phyloP scores from a whole-genome alignment of 2,329 filamentous ascomycete species.

The Epichloe sylvatica region DNA sequence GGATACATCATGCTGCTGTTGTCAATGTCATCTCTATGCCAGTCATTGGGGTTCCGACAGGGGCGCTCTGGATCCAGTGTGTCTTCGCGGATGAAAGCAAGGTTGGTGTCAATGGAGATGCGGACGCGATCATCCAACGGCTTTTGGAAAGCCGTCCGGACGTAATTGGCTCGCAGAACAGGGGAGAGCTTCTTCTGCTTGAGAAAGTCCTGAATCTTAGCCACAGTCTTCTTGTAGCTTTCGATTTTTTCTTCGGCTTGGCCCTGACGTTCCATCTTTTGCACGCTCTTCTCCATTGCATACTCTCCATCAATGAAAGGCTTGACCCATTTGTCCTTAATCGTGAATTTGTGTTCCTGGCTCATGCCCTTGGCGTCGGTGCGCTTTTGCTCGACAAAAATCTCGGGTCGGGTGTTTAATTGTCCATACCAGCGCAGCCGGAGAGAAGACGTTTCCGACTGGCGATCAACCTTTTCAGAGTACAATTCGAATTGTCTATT shows the following conservation, averaged over 20 bases:
- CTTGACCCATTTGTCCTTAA: slow-evolving; percentile 91
- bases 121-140: slow-evolving; percentile 81
- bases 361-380: slow-evolving; percentile 63
- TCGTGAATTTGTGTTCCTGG: slow-evolving; percentile 63
- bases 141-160: slow-evolving; percentile 90
- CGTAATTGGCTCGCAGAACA: slow-evolving; percentile 81
- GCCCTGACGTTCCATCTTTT: slow-evolving; percentile 72
- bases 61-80: slow-evolving; percentile 70
- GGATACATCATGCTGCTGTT: slow-evolving; percentile 70
- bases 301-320: slow-evolving; percentile 78
- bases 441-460: slow-evolving; percentile 64
- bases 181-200: slow-evolving; percentile 66
- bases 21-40: slow-evolving; percentile 89
- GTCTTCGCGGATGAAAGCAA: slow-evolving; percentile 73
- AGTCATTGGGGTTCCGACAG: slow-evolving; percentile 74
- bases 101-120: slow-evolving; percentile 82
- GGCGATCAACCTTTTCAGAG: slow-evolving; percentile 65
- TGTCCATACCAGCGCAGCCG: slow-evolving; percentile 87
- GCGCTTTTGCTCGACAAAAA: slow-evolving; percentile 81
- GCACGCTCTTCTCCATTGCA: slow-evolving; percentile 77
- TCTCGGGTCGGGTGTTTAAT: slow-evolving; percentile 61
- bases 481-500: slow-evolving; percentile 77
- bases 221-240: slow-evolving; percentile 55
- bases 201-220: slow-evolving; percentile 69
- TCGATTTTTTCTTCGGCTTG: slow-evolving; percentile 52